Percentiles rank a stretch among this genome's conserved stretches.
These are phyloP conservation scores for Lentinula raphanica DNA, from an alignment of 768 basidiomycete species.

Conservation along the genomic window DNA sequence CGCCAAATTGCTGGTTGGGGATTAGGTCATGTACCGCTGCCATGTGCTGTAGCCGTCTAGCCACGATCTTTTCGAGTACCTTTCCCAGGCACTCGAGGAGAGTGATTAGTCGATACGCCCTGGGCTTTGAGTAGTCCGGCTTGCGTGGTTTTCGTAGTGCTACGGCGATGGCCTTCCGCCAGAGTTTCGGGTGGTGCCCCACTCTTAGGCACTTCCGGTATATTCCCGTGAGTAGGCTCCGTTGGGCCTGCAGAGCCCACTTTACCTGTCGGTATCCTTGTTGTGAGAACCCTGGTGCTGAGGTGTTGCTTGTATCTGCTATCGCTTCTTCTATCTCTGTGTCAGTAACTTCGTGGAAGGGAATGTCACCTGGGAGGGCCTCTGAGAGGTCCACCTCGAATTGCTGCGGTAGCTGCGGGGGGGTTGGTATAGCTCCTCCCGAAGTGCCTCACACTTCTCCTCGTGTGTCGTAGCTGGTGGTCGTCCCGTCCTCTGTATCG, in stretches of 20 bases:
- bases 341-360: slow-evolving; percentile 11
- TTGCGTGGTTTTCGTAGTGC: slow-evolving; percentile 31
- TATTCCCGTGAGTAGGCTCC: slow-evolving; percentile 10
- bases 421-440: neutral
- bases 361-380: slow-evolving; percentile 8
- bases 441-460: neutral
- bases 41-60: slow-evolving; percentile 17
- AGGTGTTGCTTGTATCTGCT: slow-evolving; percentile 12
- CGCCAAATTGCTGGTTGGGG: too few relatives aligned
- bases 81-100: slow-evolving; percentile 32
- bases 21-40: slow-evolving; percentile 20
- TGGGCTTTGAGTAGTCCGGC: slow-evolving; percentile 26
- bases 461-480: neutral
- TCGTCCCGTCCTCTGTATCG: slow-evolving; percentile 12
- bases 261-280: slow-evolving; percentile 16
- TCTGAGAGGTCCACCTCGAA: neutral
- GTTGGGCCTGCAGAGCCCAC: slow-evolving; percentile 18
- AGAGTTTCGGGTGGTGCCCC: slow-evolving; percentile 18
- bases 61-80: slow-evolving; percentile 22
- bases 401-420: neutral
- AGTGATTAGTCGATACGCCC: slow-evolving; percentile 29
- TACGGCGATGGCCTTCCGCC: slow-evolving; percentile 23
- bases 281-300: slow-evolving; percentile 21
- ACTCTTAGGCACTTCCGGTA: slow-evolving; percentile 13
- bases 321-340: slow-evolving; percentile 20